Conservation (phyloP, 257 asterid genomes). For the Lantana camara region DNA sequence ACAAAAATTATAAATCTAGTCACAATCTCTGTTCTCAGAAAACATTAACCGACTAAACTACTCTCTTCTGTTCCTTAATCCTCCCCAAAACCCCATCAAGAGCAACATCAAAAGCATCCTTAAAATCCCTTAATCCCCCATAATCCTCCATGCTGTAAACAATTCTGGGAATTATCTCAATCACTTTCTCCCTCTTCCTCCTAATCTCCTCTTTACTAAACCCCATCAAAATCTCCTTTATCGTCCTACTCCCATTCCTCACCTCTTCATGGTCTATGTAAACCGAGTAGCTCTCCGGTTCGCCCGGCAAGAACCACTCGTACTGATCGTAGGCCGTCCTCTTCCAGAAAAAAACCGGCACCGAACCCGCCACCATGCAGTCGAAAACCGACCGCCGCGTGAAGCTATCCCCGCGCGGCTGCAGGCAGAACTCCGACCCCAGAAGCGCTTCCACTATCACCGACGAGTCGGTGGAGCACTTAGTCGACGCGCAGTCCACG, state of each 20-base stretch:
- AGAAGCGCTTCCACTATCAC: conserved; percentile 31
- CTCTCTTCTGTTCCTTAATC: conserved; percentile 34
- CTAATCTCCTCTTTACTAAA: conserved; percentile 41
- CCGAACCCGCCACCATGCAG: conserved; percentile 58
- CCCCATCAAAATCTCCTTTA: conserved; percentile 37
- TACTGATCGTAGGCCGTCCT: conserved; percentile 42
- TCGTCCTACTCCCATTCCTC: conserved; percentile 31
- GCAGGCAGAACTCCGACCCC: conserved; percentile 51
- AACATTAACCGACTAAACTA: not conserved
- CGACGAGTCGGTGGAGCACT: conserved; percentile 37
- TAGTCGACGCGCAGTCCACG: conserved; percentile 42
- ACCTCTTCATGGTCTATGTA: conserved; percentile 38
- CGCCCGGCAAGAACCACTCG: conserved; percentile 44
- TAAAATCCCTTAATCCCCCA: conserved; percentile 28
- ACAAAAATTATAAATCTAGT: not conserved
- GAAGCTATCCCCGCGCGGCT: conserved; percentile 47
- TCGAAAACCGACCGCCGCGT: conserved; percentile 51
- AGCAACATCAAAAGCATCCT: conserved; percentile 53
- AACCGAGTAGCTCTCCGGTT: conserved; percentile 47
- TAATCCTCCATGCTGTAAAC: conserved; percentile 29
- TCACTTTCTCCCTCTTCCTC: conserved; percentile 47
- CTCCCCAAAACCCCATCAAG: conserved; percentile 39
- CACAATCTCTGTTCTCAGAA: not conserved
- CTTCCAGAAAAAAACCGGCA: conserved; percentile 56
- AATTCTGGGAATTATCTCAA: conserved; percentile 47